Base-by-base conservation (phyloP, 106 monocot genomes). In the Dactylorhiza incarnata region DNA sequence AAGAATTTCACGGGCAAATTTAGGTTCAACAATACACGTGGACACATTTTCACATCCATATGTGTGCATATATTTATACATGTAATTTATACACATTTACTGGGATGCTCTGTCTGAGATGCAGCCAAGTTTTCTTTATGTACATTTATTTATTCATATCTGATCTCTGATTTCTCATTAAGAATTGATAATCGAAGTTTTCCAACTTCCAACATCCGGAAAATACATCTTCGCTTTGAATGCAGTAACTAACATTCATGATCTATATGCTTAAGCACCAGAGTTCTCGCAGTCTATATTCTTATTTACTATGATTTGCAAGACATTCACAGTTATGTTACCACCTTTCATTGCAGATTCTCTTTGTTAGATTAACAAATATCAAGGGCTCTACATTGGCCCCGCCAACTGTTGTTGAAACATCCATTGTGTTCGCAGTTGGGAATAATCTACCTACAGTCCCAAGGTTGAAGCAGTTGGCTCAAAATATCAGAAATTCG, bases 311-410 rank as follows among this genome's bases (percentile, higher is more conserved):
- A 2, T 20, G 17, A 72, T 72, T 72, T 72, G 45, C 44, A 48
- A 23, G 5, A 48, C 44, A 72, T 49, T 48, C 22, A 48, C 72
- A 1, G 14, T 44, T 48, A 72, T 23, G 3, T 25, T 46, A 1
- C n/a, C 7, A 1, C n/a, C 7, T 71, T 71, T 48, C 23, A 66
- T 47, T 84, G 84, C 91, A 97, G 96, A 97, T 91, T 85, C 78
- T 93, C 49, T 93, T 89, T 81, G 80, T 91, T 62, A 82, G 75
- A 45, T 82, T 97, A 89, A 93, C 91, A 73, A 97, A 97, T 82
- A 45, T 84, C 20, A 62, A 84, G 23, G 96, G 93, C 71, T 93
- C 96, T 17, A 97, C 93, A 12, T 68, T 89, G 17, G 53, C 76
- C 61, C 83, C 93, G 70, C 96, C 96, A 74, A 93, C 93, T 51